Base-by-base conservation (phyloP, 139 green algal genomes). In the Penium margaritaceum region DNA sequence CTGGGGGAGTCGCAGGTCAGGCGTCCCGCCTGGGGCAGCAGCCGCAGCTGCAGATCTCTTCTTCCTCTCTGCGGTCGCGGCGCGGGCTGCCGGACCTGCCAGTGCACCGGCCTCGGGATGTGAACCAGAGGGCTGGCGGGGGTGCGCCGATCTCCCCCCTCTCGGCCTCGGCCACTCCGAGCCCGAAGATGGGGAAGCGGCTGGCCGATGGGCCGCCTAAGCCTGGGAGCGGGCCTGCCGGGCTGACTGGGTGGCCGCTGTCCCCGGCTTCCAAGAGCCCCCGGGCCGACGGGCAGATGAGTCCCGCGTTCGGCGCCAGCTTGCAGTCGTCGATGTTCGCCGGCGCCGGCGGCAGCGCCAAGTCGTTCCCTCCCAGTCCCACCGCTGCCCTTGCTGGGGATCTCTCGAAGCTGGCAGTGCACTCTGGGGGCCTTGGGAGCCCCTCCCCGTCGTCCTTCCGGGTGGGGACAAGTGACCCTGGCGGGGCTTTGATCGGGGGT, bases 51-150 rank as follows among this genome's bases (percentile, higher is more conserved):
- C n/a, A n/a, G n/a, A n/a, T n/a, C n/a, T n/a, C n/a, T n/a, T n/a
- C n/a, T n/a, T n/a, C n/a, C n/a, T n/a, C n/a, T n/a, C 51, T 60
- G 51, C 51, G 51, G 24, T 60, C 51, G 24, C 51, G 51, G 51
- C 51, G 51, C 14, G 51, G 51, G 6, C 51, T 60, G 51, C 51
- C 51, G 24, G 51, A 60, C 51, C 51, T 60, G 24, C 30, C 51
- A 3, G n/a, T n/a, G n/a, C n/a, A n/a, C n/a, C n/a, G n/a, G n/a
- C n/a, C n/a, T n/a, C n/a, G n/a, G n/a, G n/a, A n/a, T n/a, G n/a
- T n/a, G n/a, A n/a, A n/a, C n/a, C n/a, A 60, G 51, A n/a, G 29
- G 24, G 51, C 51, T 60, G 15, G 15, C 51, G 24, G 30, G 30
- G 24, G 51, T 24, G 51, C 51, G 51, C 21, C 51, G 24, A n/a